Base-by-base conservation (phyloP, 768 basidiomycete species). In the Trametopsis cervina region DNA sequence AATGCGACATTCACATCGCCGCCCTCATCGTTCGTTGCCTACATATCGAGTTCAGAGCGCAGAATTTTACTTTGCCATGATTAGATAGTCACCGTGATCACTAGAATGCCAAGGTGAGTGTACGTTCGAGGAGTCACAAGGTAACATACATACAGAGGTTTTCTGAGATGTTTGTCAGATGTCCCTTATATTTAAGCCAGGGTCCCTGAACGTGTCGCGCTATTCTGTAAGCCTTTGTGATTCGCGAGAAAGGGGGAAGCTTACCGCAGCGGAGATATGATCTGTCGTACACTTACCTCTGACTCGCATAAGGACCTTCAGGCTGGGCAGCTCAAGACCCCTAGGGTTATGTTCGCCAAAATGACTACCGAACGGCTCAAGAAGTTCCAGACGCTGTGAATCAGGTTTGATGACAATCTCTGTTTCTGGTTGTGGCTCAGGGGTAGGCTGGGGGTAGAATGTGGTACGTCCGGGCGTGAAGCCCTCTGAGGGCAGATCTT, bases 211-310 rank as follows among this genome's bases (percentile, higher is more conserved):
- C 20, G 35, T 18, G 41, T 26, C 36, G 26, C 18, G 21, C n/a
- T n/a, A n/a, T n/a, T n/a, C 42, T 3, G 42, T 24, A 17, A 13
- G 22, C 36, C n/a, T 50, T 29, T 26, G 12, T 10, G 13, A 11
- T 13, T 44, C 15, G 13, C 18, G 17, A 47, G 21, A 44, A 37
- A 9, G 10, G 29, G 11, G 25, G 17, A 20, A 12, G 12, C 82
- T 43, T 57, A 89, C 88, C 25, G 96, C 96, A 33, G 96, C 96
- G 26, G 89, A 93, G 49, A 98, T 99, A 62, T 98, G 96, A 60
- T 99, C 96, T 15, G 96, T 99, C 11, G 96, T 99, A 65, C 96
- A 99, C 69, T 99, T 98, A n/a, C 96, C 96, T 54, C 89, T 73
- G 5, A 98, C 90, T 24, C 92, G 72, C 77, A 98, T 80, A 42